Evolutionary conservation across 179 eudicot species (phyloP), one percentile per base, ranked within the genome.

Genomic region (Spinacia oleracea): DNA sequence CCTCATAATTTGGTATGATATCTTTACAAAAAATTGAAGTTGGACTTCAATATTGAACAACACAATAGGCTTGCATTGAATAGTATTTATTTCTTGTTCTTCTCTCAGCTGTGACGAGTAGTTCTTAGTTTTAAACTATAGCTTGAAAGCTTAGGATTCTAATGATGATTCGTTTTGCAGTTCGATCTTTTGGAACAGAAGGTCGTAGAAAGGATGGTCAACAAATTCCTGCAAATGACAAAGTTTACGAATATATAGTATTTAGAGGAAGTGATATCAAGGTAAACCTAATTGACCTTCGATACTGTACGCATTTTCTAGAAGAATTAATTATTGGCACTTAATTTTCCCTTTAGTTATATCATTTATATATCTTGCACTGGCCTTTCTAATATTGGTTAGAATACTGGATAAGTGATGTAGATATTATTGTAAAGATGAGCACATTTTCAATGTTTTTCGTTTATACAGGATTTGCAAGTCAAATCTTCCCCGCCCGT

Each of bases 251-350:
- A 62, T 89, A 87, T 81, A 89, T 87, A 69, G 86, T 89, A 42
- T 89, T 89, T 82, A 83, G 91, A 77, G 91, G 91, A 81, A 85
- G 88, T 38, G 91, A 89, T 85, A 89, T 89, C 45, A 85, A 86
- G 91, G 90, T 89, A 82, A 75, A 29, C 7, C 43, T 79, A 55
- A 51, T 48, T 48, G 53, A 48, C 15, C 15, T 20, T 48, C 15
- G 53, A 2, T 12, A 48, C 53, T 48, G 4, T 48, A 48, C 20
- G 4, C 53, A 48, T 48, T 48, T 46, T 51, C 1, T 51, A 51
- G 58, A 51, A 51, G n/a, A 51, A 51, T 23, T 58, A 3, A 6
- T 20, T 23, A 34, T 66, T 20, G 45, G 70, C 46, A 7, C 45
- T 32, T 53, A 5, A 2, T 1, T 53, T 20, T 53, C 25, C n/a